Conservation (phyloP, 1,284 basidiomycete species). For the Schizophyllum amplum region DNA sequence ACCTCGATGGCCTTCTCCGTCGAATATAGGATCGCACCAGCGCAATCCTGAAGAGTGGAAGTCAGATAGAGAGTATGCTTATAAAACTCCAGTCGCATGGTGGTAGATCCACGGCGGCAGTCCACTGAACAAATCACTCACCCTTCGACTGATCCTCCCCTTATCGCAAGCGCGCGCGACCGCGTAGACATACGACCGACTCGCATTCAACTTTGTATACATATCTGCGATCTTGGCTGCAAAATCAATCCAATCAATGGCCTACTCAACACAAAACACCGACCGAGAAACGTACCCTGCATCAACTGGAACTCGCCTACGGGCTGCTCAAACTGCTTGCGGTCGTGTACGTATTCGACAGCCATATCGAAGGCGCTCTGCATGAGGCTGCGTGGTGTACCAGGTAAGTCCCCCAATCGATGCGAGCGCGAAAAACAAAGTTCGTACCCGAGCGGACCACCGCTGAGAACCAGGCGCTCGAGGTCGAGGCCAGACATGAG, state of each 20-base stretch:
- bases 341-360: slow-evolving; percentile 83
- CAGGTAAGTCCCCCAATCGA: slow-evolving; percentile 11
- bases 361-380: slow-evolving; percentile 90
- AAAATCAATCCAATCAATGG: slow-evolving; percentile 1
- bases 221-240: slow-evolving; percentile 82
- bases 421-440: not conserved
- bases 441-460: slow-evolving; percentile 56
- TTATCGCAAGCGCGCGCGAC: slow-evolving; percentile 85
- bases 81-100: no score
- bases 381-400: slow-evolving; percentile 61
- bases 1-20: slow-evolving; percentile 88
- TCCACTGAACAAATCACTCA: no score
- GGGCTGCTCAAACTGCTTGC: slow-evolving; percentile 83
- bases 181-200: slow-evolving; percentile 87
- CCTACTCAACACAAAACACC: slow-evolving; percentile 1
- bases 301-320: slow-evolving; percentile 93
- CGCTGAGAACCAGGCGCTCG: slow-evolving; percentile 86
- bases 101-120: no score
- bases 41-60: slow-evolving; percentile 65
- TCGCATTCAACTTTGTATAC: slow-evolving; percentile 91
- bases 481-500: slow-evolving; percentile 94
- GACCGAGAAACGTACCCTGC: slow-evolving; percentile 56
- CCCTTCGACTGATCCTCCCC: slow-evolving; percentile 75
- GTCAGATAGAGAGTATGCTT: not conserved
- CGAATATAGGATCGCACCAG: slow-evolving; percentile 86